Evolutionary conservation across 1,284 basidiomycete genomes (phyloP).

Genomic region (Puccinia hordei): DNA sequence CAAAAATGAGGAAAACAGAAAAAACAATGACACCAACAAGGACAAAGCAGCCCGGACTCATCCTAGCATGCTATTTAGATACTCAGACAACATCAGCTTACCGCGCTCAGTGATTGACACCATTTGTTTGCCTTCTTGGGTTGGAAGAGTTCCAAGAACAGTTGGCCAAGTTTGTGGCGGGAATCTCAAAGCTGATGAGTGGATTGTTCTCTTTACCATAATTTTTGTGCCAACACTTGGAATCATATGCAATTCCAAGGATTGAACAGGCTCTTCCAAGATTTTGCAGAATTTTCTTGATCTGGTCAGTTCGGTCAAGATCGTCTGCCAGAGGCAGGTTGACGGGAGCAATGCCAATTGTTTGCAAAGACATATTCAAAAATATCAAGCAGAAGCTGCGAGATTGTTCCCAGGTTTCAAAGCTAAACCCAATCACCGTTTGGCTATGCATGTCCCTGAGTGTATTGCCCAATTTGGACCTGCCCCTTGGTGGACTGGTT

Average conservation of each 20-base stretch:
- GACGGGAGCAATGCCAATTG: not conserved
- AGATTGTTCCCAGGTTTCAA: not conserved
- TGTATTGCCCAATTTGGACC: not conserved
- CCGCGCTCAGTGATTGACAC: not conserved
- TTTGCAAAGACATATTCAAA: not conserved
- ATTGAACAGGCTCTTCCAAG: not conserved
- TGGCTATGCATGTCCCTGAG: not conserved
- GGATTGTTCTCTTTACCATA: slow-evolving; percentile 16
- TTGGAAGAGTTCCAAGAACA: slow-evolving; percentile 14
- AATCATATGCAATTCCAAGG: slow-evolving; percentile 2
- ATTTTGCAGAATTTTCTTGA: not conserved
- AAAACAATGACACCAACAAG: not conserved
- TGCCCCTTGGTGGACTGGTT: not conserved
- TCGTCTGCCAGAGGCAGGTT: not conserved
- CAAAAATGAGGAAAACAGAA: not conserved
- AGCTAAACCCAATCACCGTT: slow-evolving; percentile 2
- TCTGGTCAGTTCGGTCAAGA: not conserved
- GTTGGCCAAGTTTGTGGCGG: slow-evolving; percentile 1
- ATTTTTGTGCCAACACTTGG: slow-evolving; percentile 1
- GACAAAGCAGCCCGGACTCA: not conserved
- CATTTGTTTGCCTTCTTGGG: slow-evolving; percentile 19
- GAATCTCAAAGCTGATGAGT: slow-evolving; percentile 15
- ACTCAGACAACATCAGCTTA: not conserved
- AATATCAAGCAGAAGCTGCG: not conserved
- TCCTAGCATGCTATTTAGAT: not conserved